Evolutionary conservation across 176 grass and related monocot genomes (phyloP).

Genomic region (Bromus sterilis): DNA sequence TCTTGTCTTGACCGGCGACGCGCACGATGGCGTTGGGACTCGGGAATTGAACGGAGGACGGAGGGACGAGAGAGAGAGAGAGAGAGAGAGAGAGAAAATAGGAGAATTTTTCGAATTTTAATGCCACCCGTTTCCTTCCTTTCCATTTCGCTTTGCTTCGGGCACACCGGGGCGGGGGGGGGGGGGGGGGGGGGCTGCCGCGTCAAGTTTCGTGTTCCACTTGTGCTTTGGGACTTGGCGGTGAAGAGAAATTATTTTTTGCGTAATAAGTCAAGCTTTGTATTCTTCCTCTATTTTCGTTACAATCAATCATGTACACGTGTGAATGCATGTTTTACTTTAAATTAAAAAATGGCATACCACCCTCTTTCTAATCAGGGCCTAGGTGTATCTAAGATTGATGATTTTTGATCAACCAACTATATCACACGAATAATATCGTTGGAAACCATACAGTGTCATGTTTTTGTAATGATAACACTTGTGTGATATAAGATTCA

Average conservation of each 20-base stretch:
- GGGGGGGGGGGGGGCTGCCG: too few relatives aligned
- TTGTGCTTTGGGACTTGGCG: slow-evolving; percentile 5
- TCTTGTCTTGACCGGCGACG: not conserved
- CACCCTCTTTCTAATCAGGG: too few relatives aligned
- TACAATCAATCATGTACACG: not conserved
- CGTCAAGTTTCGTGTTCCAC: slow-evolving; percentile 7
- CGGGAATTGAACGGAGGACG: not conserved
- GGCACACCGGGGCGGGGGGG: too few relatives aligned
- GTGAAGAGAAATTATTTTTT: not conserved
- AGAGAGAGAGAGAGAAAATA: not conserved
- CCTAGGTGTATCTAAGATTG: too few relatives aligned
- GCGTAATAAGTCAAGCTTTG: not conserved
- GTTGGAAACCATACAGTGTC: too few relatives aligned
- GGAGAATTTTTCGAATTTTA: slow-evolving; percentile 8
- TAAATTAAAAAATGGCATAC: too few relatives aligned
- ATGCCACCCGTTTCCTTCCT: not conserved
- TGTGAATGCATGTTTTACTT: not conserved
- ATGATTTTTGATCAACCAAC: too few relatives aligned
- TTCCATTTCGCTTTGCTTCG: slow-evolving; percentile 1
- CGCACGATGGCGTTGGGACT: not conserved
- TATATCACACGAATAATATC: too few relatives aligned
- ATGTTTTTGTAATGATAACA: too few relatives aligned
- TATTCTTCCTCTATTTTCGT: not conserved
- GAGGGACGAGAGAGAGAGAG: not conserved
- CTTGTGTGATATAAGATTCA: too few relatives aligned